These are phyloP conservation scores for Fragilariopsis cylindrus DNA, from an alignment of 108 stramenopile genomes.

Conservation along the genomic window DNA sequence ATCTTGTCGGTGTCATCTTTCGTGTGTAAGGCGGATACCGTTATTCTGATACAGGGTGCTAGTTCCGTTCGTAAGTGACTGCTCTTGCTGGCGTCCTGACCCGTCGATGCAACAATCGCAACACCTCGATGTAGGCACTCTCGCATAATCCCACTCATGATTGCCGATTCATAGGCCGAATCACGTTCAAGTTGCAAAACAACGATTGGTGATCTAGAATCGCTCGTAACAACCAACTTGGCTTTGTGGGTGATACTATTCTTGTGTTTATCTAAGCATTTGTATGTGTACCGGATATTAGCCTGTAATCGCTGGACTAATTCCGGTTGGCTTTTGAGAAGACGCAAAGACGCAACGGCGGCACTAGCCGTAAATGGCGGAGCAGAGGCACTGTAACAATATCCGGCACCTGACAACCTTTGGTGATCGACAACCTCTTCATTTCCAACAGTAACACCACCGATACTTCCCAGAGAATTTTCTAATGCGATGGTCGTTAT, in stretches of 20 bases:
- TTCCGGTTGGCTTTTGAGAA: conserved; percentile 35
- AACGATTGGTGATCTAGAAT: conserved; percentile 75
- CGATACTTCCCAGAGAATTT: conserved; percentile 91
- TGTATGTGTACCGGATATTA: conserved; percentile 48
- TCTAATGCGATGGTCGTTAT: conserved; percentile 91
- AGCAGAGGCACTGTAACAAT: conserved; percentile 96
- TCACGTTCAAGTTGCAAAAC: conserved; percentile 66
- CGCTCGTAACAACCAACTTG: conserved; percentile 64
- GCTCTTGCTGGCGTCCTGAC: conserved; percentile 25
- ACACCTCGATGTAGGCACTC: conserved; percentile 65
- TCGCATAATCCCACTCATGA: conserved; percentile 69
- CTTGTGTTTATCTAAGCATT: conserved; percentile 26
- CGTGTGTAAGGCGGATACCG: conserved; percentile 66
- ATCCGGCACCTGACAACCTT: conserved; percentile 95
- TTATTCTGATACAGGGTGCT: conserved; percentile 77
- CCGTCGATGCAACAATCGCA: conserved; percentile 65
- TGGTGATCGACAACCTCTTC: conserved; percentile 98
- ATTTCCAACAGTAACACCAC: conserved; percentile 95
- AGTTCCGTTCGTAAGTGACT: conserved; percentile 60
- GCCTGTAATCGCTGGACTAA: conserved; percentile 36
- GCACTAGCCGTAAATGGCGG: conserved; percentile 95
- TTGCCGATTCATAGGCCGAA: conserved; percentile 49
- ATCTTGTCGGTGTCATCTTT: conserved; percentile 65
- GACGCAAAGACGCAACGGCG: conserved; percentile 55
- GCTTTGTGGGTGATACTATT: conserved; percentile 4